Evolutionary conservation across 345 rosid species (phyloP).

Genomic region (Hibiscus tridactylites): DNA sequence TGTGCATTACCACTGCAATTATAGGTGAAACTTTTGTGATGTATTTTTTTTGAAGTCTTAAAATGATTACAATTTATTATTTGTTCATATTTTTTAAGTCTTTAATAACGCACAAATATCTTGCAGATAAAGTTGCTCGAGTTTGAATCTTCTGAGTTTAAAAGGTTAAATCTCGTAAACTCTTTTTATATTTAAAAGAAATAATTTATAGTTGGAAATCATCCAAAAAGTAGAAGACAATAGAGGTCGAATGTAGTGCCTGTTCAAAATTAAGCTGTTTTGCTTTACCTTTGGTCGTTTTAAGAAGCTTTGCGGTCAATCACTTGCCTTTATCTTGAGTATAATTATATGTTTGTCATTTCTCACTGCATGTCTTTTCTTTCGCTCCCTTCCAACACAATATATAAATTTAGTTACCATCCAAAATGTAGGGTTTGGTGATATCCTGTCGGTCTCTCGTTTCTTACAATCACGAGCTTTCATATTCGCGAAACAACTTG

Average conservation of each 20-base stretch:
- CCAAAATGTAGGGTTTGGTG: background rate
- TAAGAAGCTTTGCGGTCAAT: background rate
- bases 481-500: background rate
- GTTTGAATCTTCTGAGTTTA: too few species aligned
- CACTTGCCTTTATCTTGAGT: background rate
- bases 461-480: too few species aligned
- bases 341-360: background rate
- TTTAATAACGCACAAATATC: too few species aligned
- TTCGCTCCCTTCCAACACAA: conserved; percentile 2
- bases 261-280: background rate
- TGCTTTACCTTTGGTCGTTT: background rate
- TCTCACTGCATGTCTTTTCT: background rate
- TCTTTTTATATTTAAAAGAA: too few species aligned
- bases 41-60: too few species aligned
- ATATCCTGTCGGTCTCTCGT: background rate
- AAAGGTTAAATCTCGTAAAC: too few species aligned
- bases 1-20: too few species aligned
- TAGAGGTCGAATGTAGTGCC: background rate
- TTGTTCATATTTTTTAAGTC: too few species aligned
- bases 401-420: background rate
- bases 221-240: background rate
- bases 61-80: too few species aligned
- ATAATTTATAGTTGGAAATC: background rate
- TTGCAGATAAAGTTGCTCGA: too few species aligned
- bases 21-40: too few species aligned